Evolutionary conservation across 495 filamentous ascomycete species (phyloP).

Genomic region (Chaetomidium leptoderma): DNA sequence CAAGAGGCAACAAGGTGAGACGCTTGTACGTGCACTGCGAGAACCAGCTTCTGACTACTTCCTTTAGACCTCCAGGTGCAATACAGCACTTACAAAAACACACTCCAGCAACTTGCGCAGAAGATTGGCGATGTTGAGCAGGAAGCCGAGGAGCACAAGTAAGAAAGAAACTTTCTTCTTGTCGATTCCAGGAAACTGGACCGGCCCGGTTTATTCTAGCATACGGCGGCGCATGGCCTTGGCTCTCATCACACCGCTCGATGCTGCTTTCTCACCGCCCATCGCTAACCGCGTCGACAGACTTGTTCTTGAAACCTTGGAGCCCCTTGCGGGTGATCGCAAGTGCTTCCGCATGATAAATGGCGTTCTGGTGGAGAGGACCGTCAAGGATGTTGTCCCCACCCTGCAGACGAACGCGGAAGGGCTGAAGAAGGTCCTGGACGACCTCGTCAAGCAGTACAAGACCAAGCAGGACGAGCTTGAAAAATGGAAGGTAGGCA

Average conservation of each 20-base stretch:
- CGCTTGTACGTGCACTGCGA: no score
- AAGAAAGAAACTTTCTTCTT: conserved; percentile 46
- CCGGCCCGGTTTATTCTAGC: background rate
- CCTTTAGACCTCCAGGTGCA: conserved; percentile 83
- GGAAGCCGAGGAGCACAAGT: conserved; percentile 98
- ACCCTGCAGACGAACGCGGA: conserved; percentile 92
- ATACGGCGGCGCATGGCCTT: no score
- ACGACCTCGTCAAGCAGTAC: conserved; percentile 95
- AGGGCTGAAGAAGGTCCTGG: conserved; percentile 91
- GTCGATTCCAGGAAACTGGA: background rate
- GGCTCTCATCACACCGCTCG: conserved; percentile 36
- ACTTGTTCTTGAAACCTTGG: conserved; percentile 91
- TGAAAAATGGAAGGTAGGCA: conserved; percentile 94
- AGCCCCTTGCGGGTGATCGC: conserved; percentile 74
- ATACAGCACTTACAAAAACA: conserved; percentile 94
- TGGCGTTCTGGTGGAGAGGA: conserved; percentile 89
- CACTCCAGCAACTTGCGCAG: conserved; percentile 83
- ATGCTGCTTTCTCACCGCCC: conserved; percentile 31
- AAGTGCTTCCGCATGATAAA: conserved; percentile 99
- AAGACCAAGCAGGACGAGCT: conserved; percentile 90
- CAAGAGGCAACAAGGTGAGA: conserved; percentile 81
- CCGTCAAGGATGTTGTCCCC: conserved; percentile 85
- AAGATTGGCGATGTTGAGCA: conserved; percentile 98
- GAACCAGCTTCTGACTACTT: conserved; percentile 20
- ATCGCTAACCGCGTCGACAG: conserved; percentile 47